Evolutionary conservation across 1,284 basidiomycete species (phyloP).

Genomic region (Ustilago cynodontis): DNA sequence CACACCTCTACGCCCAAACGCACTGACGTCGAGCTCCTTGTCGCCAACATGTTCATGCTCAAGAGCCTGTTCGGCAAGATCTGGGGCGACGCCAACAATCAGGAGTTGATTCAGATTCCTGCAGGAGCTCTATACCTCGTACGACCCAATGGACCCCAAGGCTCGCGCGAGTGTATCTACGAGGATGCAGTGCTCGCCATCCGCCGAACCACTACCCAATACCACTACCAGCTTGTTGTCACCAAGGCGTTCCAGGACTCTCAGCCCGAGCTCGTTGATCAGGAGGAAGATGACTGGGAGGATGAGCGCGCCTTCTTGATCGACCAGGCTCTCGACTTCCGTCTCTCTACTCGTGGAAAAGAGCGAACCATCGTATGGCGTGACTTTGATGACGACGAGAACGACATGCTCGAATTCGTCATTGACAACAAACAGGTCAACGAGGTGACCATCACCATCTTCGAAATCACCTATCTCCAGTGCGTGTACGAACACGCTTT

Average conservation of each 20-base stretch:
- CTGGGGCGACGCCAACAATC: constrained; percentile 75
- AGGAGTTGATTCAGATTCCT: constrained; percentile 86
- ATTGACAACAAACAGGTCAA: constrained; percentile 76
- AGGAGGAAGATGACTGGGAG: constrained; percentile 90
- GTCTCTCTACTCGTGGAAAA: constrained; percentile 72
- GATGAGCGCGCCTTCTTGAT: constrained; percentile 88
- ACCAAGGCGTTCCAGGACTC: constrained; percentile 95
- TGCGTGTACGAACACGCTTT: constrained; percentile 83
- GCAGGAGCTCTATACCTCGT: constrained; percentile 92
- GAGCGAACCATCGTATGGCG: constrained; percentile 73
- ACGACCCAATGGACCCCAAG: constrained; percentile 88
- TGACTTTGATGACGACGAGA: constrained; percentile 75
- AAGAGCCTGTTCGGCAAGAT: constrained; percentile 89
- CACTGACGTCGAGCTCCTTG: not conserved
- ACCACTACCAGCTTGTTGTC: constrained; percentile 93
- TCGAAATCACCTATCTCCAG: constrained; percentile 91
- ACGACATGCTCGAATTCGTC: constrained; percentile 85
- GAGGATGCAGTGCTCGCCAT: constrained; percentile 95
- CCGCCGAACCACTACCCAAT: constrained; percentile 82
- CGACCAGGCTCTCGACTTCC: constrained; percentile 82
- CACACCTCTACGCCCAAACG: not conserved
- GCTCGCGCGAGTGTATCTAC: constrained; percentile 97
- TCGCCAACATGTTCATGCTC: constrained; percentile 79
- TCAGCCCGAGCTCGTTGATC: constrained; percentile 90
- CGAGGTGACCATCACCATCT: constrained; percentile 84